Evolutionary conservation across 805 yeast species (phyloP).

Genomic region (Yamadazyma akitaensis): DNA sequence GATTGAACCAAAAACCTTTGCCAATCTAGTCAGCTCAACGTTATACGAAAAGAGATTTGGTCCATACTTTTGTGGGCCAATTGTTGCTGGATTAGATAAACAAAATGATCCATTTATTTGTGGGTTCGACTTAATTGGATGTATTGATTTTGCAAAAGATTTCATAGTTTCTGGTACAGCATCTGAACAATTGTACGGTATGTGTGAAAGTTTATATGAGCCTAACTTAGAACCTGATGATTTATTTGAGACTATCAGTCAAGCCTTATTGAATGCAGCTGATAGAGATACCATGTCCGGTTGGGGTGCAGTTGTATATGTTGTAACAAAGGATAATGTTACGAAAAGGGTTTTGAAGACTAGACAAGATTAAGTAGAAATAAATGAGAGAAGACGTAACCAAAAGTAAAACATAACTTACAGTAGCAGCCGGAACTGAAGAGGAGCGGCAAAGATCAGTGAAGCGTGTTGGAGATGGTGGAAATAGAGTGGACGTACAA

Average conservation of each 20-base stretch:
- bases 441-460: background rate
- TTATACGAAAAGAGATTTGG: conserved; percentile 91
- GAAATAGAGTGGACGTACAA: background rate
- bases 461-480: too few relatives aligned
- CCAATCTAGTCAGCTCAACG: conserved; percentile 86
- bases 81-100: conserved; percentile 91
- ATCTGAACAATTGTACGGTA: conserved; percentile 93
- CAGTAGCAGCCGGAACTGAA: too few relatives aligned
- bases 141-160: conserved; percentile 92
- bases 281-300: conserved; percentile 98
- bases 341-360: conserved; percentile 84
- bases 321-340: conserved; percentile 89
- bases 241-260: conserved; percentile 91
- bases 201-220: conserved; percentile 96
- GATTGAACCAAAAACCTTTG: conserved; percentile 91
- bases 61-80: conserved; percentile 94
- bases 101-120: conserved; percentile 86
- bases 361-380: conserved; percentile 78
- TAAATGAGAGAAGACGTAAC: background rate
- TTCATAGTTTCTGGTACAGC: conserved; percentile 97
- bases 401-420: background rate
- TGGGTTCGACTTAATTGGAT: conserved; percentile 94
- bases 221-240: conserved; percentile 93
- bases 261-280: conserved; percentile 88
- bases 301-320: conserved; percentile 96